A percentile compares a stretch with the other conserved stretches of the same genome.
Evolutionary conservation across 1,139 yeast genomes (phyloP).

Genomic region (Lodderomyces elongisporus): DNA sequence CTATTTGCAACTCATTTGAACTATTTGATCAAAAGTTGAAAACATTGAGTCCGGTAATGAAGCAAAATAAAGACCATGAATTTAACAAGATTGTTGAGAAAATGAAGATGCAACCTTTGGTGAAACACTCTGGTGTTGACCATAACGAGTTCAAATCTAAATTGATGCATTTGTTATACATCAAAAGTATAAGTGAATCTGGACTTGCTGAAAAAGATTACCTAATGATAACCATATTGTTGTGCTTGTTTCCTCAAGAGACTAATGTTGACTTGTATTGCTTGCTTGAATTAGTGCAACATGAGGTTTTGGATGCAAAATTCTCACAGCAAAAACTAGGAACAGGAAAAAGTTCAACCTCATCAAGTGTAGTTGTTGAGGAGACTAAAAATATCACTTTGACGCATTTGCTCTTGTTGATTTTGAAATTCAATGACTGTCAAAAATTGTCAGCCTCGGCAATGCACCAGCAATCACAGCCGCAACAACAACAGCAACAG

Average conservation of each 20-base stretch:
- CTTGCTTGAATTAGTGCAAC: slow-evolving; percentile 31
- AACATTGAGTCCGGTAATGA: slow-evolving; percentile 25
- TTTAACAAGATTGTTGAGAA: slow-evolving; percentile 25
- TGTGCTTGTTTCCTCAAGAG: slow-evolving; percentile 26
- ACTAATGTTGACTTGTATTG: slow-evolving; percentile 24
- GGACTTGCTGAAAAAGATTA: slow-evolving; percentile 38
- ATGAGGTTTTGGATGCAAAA: slow-evolving; percentile 27
- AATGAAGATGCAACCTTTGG: slow-evolving; percentile 29
- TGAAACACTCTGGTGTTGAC: slow-evolving; percentile 20
- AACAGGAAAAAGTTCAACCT: slow-evolving; percentile 17
- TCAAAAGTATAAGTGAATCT: slow-evolving; percentile 34
- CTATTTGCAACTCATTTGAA: slow-evolving; percentile 17
- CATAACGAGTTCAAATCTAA: slow-evolving; percentile 20
- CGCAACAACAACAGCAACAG: not conserved
- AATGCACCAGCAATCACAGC: slow-evolving; percentile 1
- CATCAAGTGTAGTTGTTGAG: slow-evolving; percentile 17
- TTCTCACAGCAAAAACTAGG: slow-evolving; percentile 24
- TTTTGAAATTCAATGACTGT: not conserved
- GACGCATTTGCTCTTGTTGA: not conserved
- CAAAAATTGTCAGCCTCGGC: not conserved
- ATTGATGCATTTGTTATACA: slow-evolving; percentile 29
- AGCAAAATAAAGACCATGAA: slow-evolving; percentile 29
- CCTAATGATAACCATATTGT: slow-evolving; percentile 35
- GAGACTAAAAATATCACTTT: not conserved
- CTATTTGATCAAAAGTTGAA: slow-evolving; percentile 20